phyloP scores from a whole-genome alignment of 257 asterid species.

The Salvia splendens region DNA sequence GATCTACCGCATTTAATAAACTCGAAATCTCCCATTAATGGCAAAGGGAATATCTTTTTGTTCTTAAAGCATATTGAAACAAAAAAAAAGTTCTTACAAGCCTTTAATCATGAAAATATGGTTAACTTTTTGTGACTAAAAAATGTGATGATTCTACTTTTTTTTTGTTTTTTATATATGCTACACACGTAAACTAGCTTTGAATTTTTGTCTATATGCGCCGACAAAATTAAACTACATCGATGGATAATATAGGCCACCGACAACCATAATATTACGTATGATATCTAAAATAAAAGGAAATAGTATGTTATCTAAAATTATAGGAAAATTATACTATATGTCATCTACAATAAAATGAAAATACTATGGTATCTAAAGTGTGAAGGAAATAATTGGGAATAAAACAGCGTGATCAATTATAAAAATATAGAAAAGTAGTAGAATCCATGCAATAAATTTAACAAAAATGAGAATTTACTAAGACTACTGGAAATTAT shows the following conservation, averaged over 20 bases:
- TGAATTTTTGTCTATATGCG: constrained; percentile 16
- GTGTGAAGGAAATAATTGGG: too few relatives aligned
- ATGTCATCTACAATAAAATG: not conserved
- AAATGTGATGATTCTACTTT: not conserved
- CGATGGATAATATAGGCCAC: not conserved
- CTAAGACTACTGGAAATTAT: too few relatives aligned
- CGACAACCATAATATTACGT: too few relatives aligned
- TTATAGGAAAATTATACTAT: too few relatives aligned
- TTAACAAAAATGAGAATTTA: too few relatives aligned
- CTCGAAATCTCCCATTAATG: not conserved
- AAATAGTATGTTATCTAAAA: too few relatives aligned
- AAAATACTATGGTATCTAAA: too few relatives aligned
- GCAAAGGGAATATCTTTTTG: not conserved
- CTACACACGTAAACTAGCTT: not conserved
- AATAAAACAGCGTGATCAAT: too few relatives aligned
- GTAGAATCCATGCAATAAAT: too few relatives aligned
- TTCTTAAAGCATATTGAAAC: not conserved
- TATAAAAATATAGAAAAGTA: too few relatives aligned
- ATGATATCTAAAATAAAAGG: too few relatives aligned
- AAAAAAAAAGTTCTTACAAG: too few relatives aligned
- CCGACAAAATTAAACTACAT: constrained; percentile 28
- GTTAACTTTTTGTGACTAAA: not conserved
- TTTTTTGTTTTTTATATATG: not conserved
- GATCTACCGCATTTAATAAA: not conserved
- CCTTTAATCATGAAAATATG: not conserved